phyloP scores from a whole-genome alignment of 805 yeast genomes.

The Ogataea nakhonphanomensis region DNA sequence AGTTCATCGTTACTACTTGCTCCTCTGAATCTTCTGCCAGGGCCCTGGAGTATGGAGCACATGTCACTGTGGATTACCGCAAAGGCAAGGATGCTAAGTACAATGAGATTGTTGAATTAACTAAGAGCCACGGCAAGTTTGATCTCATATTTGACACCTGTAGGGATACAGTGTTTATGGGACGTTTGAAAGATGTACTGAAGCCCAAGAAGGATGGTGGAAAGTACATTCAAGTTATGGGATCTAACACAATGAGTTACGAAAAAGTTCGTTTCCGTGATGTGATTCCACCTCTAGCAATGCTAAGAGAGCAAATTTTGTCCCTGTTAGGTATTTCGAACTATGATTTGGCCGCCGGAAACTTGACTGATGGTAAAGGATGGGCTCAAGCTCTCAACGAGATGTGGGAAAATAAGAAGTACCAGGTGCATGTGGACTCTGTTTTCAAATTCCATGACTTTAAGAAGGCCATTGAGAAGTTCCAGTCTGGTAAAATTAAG shows the following conservation, averaged over 20 bases:
- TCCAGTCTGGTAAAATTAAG: slow-evolving; percentile 46
- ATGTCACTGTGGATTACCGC: slow-evolving; percentile 54
- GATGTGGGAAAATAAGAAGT: slow-evolving; percentile 42
- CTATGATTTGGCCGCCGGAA: slow-evolving; percentile 6
- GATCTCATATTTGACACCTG: slow-evolving; percentile 64
- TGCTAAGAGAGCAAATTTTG: slow-evolving; percentile 10
- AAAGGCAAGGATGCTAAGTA: slow-evolving; percentile 36
- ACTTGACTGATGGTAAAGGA: slow-evolving; percentile 9
- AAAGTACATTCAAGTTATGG: slow-evolving; percentile 51
- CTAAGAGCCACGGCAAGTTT: slow-evolving; percentile 42
- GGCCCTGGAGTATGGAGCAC: slow-evolving; percentile 46
- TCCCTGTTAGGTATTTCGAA: slow-evolving; percentile 17
- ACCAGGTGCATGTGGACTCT: slow-evolving; percentile 52
- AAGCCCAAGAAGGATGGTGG: slow-evolving; percentile 46
- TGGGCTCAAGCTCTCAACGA: slow-evolving; percentile 36
- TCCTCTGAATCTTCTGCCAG: slow-evolving; percentile 37
- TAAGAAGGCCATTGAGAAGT: slow-evolving; percentile 46
- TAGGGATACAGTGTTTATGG: slow-evolving; percentile 53
- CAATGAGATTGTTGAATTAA: slow-evolving; percentile 32
- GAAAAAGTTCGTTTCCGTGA: slow-evolving; percentile 23
- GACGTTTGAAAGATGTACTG: slow-evolving; percentile 40
- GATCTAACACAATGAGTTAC: slow-evolving; percentile 47
- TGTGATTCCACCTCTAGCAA: slow-evolving; percentile 22
- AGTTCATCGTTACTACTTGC: slow-evolving; percentile 49
- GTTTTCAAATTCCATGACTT: slow-evolving; percentile 47